Base-by-base conservation (phyloP, 257 asterid genomes). In the Jaltomata sinuosa region DNA sequence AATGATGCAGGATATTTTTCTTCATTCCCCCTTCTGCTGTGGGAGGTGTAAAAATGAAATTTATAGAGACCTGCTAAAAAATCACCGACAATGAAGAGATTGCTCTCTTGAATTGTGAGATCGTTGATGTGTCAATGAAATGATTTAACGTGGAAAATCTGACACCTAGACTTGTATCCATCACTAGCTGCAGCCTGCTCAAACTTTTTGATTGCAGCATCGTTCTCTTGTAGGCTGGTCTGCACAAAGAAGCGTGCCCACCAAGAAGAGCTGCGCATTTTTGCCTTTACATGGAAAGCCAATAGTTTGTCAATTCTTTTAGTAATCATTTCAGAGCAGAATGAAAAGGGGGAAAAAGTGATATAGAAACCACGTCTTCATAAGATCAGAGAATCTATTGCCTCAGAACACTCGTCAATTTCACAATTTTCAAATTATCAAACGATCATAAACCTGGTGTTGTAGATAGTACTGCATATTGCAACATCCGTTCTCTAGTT, bases 81-180 rank as follows among this genome's bases (percentile, higher is more conserved):
- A 19, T 47, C 52, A 81, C 19, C 40, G 9, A 67, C 32, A 21
- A 49, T 49, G 64, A 47, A 83, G 62, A 29, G 80, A 67, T 83
- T 76, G 42, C 42, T 76, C 80, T 16, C 78, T 18, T 47, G 78
- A 25, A 83, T 25, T 16, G 31, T 53, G 31, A 21, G 52, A 83
- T 65, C 45, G 72, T 64, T 61, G 67, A 38, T 55, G 82, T 38
- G 74, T 92, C 88, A 95, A 85, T 87, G 92, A 89, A 88, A 91
- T 55, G 99, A 92, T 85, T 92, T 96, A 89, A 96, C 91, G 87
- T 93, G 99, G 92, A 96, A 96, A 87, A 94, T 88, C 87, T 96
- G 99, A 92, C 99, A 96, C 72, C 91, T 86, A 16, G 96, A 86
- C 84, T 65, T 85, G 89, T 84, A 90, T 1, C 93, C 85, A 53